These are phyloP conservation scores for Peronospora destructor DNA, from an alignment of 352 stramenopile species.

Conservation along the genomic window DNA sequence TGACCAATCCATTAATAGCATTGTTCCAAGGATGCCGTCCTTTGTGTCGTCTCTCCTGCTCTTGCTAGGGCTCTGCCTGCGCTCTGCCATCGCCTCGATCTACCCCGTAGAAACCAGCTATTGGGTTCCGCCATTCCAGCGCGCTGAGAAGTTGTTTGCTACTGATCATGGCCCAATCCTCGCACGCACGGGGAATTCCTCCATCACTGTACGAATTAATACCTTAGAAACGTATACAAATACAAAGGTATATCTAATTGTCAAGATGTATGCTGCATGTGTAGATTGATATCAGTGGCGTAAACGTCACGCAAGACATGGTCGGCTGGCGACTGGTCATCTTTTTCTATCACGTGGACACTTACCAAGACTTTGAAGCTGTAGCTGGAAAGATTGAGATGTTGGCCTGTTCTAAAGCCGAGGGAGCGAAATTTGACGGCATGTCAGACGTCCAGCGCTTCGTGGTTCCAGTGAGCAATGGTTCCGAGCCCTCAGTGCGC, in stretches of 20 bases:
- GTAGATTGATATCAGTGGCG: conserved; percentile 55
- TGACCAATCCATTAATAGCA: conserved; percentile 6
- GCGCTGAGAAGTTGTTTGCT: conserved; percentile 83
- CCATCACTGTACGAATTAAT: conserved; percentile 37
- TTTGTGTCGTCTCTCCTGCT: conserved; percentile 13
- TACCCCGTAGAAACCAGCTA: conserved; percentile 63
- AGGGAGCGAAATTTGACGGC: conserved; percentile 41
- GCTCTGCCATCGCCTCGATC: conserved; percentile 38
- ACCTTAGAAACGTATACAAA: not conserved
- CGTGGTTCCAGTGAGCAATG: conserved; percentile 58
- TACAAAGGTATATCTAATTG: not conserved
- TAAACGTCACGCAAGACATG: conserved; percentile 68
- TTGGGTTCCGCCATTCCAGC: conserved; percentile 77
- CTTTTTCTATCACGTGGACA: conserved; percentile 81
- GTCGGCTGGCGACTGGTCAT: conserved; percentile 66
- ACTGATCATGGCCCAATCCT: conserved; percentile 64
- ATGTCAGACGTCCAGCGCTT: conserved; percentile 62
- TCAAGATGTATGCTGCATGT: conserved; percentile 9
- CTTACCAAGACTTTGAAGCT: conserved; percentile 47
- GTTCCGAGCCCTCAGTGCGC: conserved; percentile 29
- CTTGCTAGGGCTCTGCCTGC: conserved; percentile 14
- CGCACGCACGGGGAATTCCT: conserved; percentile 53
- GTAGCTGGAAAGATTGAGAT: conserved; percentile 70
- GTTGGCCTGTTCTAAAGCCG: conserved; percentile 50
- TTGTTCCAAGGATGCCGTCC: conserved; percentile 9